A percentile compares a stretch with the other conserved stretches of the same genome.
phyloP scores from a whole-genome alignment of 2,329 filamentous ascomycete species.

The Camillea tinctor region DNA sequence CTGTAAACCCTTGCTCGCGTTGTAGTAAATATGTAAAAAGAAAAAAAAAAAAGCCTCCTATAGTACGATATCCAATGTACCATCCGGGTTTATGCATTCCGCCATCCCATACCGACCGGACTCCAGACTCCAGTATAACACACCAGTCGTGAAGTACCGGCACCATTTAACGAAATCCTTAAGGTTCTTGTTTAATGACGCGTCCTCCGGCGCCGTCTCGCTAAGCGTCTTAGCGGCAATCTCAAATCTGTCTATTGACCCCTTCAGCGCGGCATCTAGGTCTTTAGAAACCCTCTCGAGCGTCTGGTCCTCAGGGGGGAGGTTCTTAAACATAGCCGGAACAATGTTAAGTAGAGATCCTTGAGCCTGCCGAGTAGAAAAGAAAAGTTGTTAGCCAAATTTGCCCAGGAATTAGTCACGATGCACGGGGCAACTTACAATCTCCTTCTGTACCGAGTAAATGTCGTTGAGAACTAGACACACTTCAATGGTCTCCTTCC shows the following conservation, averaged over 20 bases:
- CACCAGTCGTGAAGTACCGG: conserved; percentile 29
- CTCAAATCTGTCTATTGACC: conserved; percentile 23
- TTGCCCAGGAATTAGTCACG: conserved; percentile 2
- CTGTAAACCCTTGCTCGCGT: neutral
- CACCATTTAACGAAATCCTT: conserved; percentile 26
- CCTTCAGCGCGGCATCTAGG: conserved; percentile 15
- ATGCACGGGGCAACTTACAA: conserved; percentile 16
- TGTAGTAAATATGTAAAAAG: too few species aligned
- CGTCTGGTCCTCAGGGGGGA: conserved; percentile 13
- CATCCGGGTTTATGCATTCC: conserved; percentile 24
- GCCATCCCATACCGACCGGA: conserved; percentile 29
- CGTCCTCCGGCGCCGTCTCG: conserved; percentile 13
- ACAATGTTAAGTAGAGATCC: conserved; percentile 27
- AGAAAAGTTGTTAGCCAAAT: too few species aligned
- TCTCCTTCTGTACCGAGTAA: conserved; percentile 30
- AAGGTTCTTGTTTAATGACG: conserved; percentile 18
- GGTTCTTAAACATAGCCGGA: conserved; percentile 27
- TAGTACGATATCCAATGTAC: conserved; percentile 24
- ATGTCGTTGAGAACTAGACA: conserved; percentile 30
- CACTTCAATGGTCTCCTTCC: conserved; percentile 26
- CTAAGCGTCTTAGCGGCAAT: conserved; percentile 16
- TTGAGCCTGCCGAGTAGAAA: conserved; percentile 21
- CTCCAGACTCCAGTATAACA: conserved; percentile 29
- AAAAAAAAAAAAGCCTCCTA: conserved; percentile 1
- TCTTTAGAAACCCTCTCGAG: conserved; percentile 19